These are phyloP conservation scores for Fragaria ananassa DNA, from an alignment of 306 rosid genomes.

Conservation along the genomic window DNA sequence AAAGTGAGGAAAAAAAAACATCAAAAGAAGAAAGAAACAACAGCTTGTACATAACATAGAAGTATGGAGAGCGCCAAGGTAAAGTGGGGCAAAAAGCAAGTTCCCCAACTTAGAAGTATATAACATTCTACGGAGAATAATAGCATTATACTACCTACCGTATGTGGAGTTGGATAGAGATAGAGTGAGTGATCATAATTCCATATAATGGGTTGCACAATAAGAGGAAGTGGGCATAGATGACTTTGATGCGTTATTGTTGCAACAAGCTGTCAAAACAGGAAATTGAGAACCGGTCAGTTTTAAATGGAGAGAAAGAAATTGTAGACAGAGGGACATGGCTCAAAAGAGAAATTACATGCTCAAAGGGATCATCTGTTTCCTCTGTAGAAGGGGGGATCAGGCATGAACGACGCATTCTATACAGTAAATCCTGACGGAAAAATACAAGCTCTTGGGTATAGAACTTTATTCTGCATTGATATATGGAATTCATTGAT, in stretches of 20 bases:
- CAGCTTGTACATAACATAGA: too few relatives aligned
- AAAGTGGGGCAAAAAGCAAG: background rate
- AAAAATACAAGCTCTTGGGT: slow-evolving; percentile 84
- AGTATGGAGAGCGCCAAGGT: background rate
- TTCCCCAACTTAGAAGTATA: background rate
- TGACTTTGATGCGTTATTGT: slow-evolving; percentile 96
- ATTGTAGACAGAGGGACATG: background rate
- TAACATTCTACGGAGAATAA: background rate
- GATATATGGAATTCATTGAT: slow-evolving; percentile 23
- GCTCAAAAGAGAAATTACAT: slow-evolving; percentile 42
- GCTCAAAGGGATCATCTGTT: slow-evolving; percentile 82
- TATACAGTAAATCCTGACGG: slow-evolving; percentile 76
- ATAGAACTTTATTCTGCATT: slow-evolving; percentile 73
- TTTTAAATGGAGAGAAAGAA: slow-evolving; percentile 8
- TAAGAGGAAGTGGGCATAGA: slow-evolving; percentile 87
- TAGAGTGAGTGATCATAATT: slow-evolving; percentile 79
- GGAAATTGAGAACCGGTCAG: slow-evolving; percentile 23
- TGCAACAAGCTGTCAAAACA: slow-evolving; percentile 84
- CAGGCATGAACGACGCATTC: slow-evolving; percentile 87
- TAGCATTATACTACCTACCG: slow-evolving; percentile 62
- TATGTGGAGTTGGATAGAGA: slow-evolving; percentile 90
- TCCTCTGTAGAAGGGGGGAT: slow-evolving; percentile 81
- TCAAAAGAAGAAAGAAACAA: background rate
- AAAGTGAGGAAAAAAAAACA: background rate
- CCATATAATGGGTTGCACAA: slow-evolving; percentile 83